Evolutionary conservation across 2,329 filamentous ascomycete genomes (phyloP), one percentile per base, ranked within the genome.

Genomic region (Trichophyton verrucosum): DNA sequence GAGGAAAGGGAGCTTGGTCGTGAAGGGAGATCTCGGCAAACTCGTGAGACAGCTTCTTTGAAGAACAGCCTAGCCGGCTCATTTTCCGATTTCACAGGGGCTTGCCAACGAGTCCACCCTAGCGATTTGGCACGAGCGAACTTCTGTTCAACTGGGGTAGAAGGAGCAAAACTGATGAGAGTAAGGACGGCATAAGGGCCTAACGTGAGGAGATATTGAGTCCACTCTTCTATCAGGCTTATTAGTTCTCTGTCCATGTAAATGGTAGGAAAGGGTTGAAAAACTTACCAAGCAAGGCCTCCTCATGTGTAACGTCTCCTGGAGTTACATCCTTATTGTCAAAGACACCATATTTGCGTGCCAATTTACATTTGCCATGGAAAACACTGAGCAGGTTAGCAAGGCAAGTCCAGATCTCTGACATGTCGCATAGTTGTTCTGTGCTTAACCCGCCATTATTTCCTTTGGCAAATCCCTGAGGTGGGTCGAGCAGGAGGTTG

Each of bases 361-460:
- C 83, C 65, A 83, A 78, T 22, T 74, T 73, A 30, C 78, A 78
- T 59, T 79, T 78, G 1, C 79, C 81, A 61, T 81, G 78, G 57
- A 85, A 79, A 8, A 77, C 77, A 58, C 81, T 78, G 2, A 86
- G 70, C 6, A 86, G 71, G 4, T 80, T 77, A 20, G 77, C 76
- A 46, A 86, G 68, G 66, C 83, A 85, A 8, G 79, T 82, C 83
- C 83, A 86, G 9, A 86, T 76, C 66, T 86, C 84, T 44, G 78
- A 82, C 76, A 86, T 84, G 67, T 86, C 82, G 64, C 83, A 85
- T 8, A 86, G 73, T 65, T 86, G 78, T 60, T 77, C 75, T 3
- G 79, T 76, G 6, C 75, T 77, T 46, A 86, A 72, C 0, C 83
- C 83, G 11, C 71, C 75, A 13, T 68, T 68, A 65, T 86, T 86